These are phyloP conservation scores for Melanopsichium pennsylvanicum DNA, from an alignment of 1,284 basidiomycete species.

Conservation along the genomic window DNA sequence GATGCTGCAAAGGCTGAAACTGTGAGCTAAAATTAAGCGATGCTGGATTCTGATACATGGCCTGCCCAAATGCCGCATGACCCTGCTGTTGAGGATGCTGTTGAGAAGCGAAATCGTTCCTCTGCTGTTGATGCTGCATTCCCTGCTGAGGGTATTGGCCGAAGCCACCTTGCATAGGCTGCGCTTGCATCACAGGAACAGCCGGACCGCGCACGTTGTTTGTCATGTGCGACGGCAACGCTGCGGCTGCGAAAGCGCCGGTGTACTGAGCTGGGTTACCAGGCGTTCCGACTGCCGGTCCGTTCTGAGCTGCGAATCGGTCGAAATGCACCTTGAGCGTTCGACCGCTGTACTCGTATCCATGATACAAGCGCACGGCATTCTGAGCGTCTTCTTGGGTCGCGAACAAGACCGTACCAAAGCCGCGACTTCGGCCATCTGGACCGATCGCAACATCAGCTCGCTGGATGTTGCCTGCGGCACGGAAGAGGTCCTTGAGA, in stretches of 20 bases:
- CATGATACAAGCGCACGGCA: conserved; percentile 72
- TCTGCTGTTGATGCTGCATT: conserved; percentile 26
- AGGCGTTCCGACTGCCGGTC: conserved; percentile 45
- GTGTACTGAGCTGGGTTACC: conserved; percentile 64
- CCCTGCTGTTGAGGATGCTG: conserved; percentile 15
- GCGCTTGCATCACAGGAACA: conserved; percentile 11
- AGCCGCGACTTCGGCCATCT: conserved; percentile 89
- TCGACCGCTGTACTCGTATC: conserved; percentile 84
- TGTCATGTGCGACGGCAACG: conserved; percentile 51
- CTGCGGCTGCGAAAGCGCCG: conserved; percentile 58
- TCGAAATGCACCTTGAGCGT: conserved; percentile 85
- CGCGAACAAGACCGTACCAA: conserved; percentile 90
- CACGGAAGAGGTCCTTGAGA: conserved; percentile 62
- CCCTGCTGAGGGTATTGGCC: conserved; percentile 15
- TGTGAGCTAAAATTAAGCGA: conserved; percentile 1
- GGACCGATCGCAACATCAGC: conserved; percentile 91
- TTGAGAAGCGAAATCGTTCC: conserved; percentile 1
- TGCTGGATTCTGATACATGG: conserved; percentile 2
- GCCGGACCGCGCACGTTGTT: conserved; percentile 28
- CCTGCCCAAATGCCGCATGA: conserved; percentile 16
- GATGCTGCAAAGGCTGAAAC: conserved; percentile 15
- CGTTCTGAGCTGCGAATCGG: conserved; percentile 57
- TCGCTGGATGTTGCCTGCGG: conserved; percentile 78
- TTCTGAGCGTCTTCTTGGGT: conserved; percentile 88
- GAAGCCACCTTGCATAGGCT: conserved; percentile 12